Evolutionary conservation across 345 rosid genomes (phyloP), one percentile per base, ranked within the genome.

Genomic region (Syzygium aromaticum): DNA sequence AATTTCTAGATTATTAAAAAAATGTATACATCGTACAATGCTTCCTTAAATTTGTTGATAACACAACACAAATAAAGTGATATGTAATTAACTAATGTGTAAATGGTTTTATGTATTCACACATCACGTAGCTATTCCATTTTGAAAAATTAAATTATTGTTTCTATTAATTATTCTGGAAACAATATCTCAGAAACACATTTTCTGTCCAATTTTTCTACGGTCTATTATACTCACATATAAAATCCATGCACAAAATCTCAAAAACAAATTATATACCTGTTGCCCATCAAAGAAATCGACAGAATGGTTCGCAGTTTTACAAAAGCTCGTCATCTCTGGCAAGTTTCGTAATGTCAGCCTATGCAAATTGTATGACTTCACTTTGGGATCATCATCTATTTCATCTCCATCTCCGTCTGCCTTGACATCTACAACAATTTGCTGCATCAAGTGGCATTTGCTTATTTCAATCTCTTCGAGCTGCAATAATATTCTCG

Each of bases 251-350:
- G n/a, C n/a, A 23, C 63, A 23, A 56, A 56, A 56, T 52, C 6
- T 40, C 43, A 40, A 5, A 40, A 40, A 5, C 40, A 40, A 40
- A 40, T 40, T 40, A 22, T 3, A 8, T 63, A 63, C 77, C 77
- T 28, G 38, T 3, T 63, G 77, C 8, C 21, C 38, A 2, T 28
- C 3, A 3, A 63, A 63, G 19, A 63, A 63, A 6, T 7, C 1
- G 4, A 28, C 38, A 0, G 21, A 14, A 14, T 28, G 9, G 10
- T 1, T 1, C 3, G 2, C 1, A 9, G 2, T 63, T 13, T 28
- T n/a, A 6, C 1, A 3, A 2, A 63, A 63, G 4, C 21, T n/a
- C 4, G 19, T 7, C 77, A 63, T 63, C 77, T 63, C 9, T 28
- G 77, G 77, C 9, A 63, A 63, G 19, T 63, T 63, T n/a, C 10